Base-by-base conservation (phyloP, 2,329 filamentous ascomycete species). In the Pseudogymnoascus sp. region DNA sequence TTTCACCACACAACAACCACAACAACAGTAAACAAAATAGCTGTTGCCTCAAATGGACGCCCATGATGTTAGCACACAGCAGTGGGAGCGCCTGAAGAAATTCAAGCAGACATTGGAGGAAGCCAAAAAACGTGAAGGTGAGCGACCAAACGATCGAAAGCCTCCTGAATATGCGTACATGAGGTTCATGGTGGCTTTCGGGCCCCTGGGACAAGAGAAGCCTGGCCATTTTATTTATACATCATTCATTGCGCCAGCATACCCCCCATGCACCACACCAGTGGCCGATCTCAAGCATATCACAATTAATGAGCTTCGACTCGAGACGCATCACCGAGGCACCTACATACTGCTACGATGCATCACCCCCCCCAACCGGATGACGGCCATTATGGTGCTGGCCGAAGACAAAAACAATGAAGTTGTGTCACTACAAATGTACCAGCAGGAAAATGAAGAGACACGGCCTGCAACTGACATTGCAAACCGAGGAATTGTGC, bases 291-390 rank as follows among this genome's bases (percentile, higher is more conserved):
- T 74, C 41, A 67, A 67, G 41, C 58, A 52, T 5, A 64, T 67
- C 58, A 35, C 58, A n/a, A 19, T 66, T 11, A 65, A 64, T 19
- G 66, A 74, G 30, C 72, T 79, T 8, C 49, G 23, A 12, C 70
- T 77, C 28, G 74, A 78, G 64, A 77, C 70, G n/a, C 76, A 78
- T 66, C 75, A 78, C 67, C 71, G 74, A 11, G 76, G 72, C 2
- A 74, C 71, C 49, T 59, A 75, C 14, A 60, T 76, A 4, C 28
- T 76, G 28, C 39, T 66, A 28, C 49, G 60, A 36, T 63, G 62
- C 64, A 14, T 61, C 60, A 19, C 49, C 55, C 52, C 64, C 60
- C 6, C 62, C 62, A 14, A 58, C 62, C 30, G 67, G 60, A 4
- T 72, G 74, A 63, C 71, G 68, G 4, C 72, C 69, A 0, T 68